A percentile compares a stretch with the other conserved stretches of the same genome.
Conservation (phyloP, 768 basidiomycete genomes). For the Suillus paluster region DNA sequence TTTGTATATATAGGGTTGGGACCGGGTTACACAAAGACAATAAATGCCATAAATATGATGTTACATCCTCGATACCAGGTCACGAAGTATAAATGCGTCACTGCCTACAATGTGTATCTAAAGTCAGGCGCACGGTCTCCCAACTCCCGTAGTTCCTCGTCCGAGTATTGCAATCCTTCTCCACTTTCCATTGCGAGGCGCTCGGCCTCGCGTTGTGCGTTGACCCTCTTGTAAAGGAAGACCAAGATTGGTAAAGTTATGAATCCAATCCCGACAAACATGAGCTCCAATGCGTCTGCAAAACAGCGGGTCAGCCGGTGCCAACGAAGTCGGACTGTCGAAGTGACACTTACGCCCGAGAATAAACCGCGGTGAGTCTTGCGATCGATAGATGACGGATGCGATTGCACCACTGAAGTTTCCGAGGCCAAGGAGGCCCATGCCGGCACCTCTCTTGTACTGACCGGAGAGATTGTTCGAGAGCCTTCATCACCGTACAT, state of each 20-base stretch:
- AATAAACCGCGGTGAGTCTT: conserved; percentile 60
- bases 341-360: too few species aligned
- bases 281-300: conserved; percentile 63
- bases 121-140: too few species aligned
- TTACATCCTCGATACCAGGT: background rate
- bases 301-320: background rate
- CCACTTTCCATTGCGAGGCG: conserved; percentile 20
- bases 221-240: conserved; percentile 58
- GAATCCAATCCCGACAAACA: conserved; percentile 71
- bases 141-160: conserved; percentile 29
- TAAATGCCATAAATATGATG: conserved; percentile 62
- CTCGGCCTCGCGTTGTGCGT: conserved; percentile 50
- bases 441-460: conserved; percentile 70
- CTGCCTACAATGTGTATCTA: conserved; percentile 51
- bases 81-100: conserved; percentile 17
- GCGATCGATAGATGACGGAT: conserved; percentile 60
- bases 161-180: conserved; percentile 20
- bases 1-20: too few species aligned
- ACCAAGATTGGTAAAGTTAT: conserved; percentile 53
- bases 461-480: conserved; percentile 45
- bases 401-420: conserved; percentile 68
- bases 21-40: conserved; percentile 62
- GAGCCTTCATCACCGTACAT: conserved; percentile 5
- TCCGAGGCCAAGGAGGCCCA: conserved; percentile 57
- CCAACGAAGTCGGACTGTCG: background rate